Evolutionary conservation across 176 grass and related monocot species (phyloP).

Genomic region (Musa itinerans): DNA sequence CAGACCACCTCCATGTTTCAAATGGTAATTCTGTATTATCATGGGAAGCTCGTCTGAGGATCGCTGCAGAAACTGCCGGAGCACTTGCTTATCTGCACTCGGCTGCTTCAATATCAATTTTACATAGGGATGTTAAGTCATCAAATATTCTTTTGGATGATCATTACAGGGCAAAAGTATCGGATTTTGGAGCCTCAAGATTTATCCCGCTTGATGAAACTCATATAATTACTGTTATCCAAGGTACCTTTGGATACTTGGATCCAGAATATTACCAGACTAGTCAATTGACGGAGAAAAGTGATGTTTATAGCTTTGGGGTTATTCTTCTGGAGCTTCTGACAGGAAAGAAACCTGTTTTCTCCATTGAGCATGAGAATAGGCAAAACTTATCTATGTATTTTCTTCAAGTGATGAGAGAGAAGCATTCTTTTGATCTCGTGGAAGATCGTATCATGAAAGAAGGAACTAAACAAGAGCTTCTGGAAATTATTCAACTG

Average conservation of each 20-base stretch:
- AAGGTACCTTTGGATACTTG: neutral
- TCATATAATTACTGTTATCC: neutral
- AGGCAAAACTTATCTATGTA: neutral
- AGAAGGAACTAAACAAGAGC: neutral
- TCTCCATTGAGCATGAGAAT: too few relatives aligned
- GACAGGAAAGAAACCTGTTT: neutral
- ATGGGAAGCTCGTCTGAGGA: neutral
- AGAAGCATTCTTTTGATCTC: neutral
- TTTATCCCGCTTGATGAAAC: neutral
- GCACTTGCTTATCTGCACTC: neutral
- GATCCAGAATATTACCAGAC: constrained; percentile 5
- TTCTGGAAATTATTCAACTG: neutral
- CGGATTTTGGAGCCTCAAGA: neutral
- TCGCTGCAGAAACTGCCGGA: neutral
- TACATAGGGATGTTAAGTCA: neutral
- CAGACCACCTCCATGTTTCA: too few relatives aligned
- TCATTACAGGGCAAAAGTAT: neutral
- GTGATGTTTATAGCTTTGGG: neutral
- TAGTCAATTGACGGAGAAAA: neutral
- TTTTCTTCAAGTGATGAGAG: neutral
- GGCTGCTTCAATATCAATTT: neutral
- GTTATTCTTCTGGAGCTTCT: neutral
- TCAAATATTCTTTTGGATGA: neutral
- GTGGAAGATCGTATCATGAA: neutral
- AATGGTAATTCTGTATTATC: neutral